Conservation (phyloP, 1,139 yeast genomes). For the Suhomyces panamericanus region DNA sequence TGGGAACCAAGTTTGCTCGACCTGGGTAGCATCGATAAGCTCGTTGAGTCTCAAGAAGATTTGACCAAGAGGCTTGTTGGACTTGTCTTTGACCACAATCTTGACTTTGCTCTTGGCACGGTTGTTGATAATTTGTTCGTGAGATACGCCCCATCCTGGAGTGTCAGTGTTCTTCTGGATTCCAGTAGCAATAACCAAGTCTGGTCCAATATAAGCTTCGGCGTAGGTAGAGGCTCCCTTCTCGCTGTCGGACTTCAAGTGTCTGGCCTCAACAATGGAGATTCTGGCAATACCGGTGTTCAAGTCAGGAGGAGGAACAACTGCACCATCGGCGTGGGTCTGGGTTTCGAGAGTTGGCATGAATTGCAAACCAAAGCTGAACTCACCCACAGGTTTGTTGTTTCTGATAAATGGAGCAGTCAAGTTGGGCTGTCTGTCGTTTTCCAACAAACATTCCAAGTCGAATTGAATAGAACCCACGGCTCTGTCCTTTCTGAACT, state of each 20-base stretch:
- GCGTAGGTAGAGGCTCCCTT: constrained; percentile 64
- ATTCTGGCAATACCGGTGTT: constrained; percentile 86
- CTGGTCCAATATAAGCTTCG: constrained; percentile 66
- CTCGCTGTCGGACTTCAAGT: constrained; percentile 41
- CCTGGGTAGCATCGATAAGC: constrained; percentile 73
- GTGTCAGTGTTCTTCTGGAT: constrained; percentile 60
- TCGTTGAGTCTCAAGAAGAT: constrained; percentile 66
- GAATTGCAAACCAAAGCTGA: constrained; percentile 68
- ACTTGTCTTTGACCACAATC: constrained; percentile 63
- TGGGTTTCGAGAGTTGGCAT: constrained; percentile 80
- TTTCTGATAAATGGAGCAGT: constrained; percentile 67
- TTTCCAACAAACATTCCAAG: constrained; percentile 62
- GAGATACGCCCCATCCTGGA: constrained; percentile 66
- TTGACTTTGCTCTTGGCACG: constrained; percentile 69
- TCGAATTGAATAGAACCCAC: constrained; percentile 80
- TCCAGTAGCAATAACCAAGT: constrained; percentile 56
- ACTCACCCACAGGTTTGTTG: constrained; percentile 76
- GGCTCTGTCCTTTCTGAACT: constrained; percentile 72
- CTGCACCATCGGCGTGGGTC: constrained; percentile 79
- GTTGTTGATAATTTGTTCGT: constrained; percentile 75
- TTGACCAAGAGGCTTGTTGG: constrained; percentile 58
- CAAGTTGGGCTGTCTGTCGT: constrained; percentile 52
- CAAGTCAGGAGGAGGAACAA: constrained; percentile 85
- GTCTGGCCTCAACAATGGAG: constrained; percentile 52
- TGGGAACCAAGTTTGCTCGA: constrained; percentile 76